Evolutionary conservation across 2,329 filamentous ascomycete species (phyloP).

Genomic region (Botryotinia narcissicola): DNA sequence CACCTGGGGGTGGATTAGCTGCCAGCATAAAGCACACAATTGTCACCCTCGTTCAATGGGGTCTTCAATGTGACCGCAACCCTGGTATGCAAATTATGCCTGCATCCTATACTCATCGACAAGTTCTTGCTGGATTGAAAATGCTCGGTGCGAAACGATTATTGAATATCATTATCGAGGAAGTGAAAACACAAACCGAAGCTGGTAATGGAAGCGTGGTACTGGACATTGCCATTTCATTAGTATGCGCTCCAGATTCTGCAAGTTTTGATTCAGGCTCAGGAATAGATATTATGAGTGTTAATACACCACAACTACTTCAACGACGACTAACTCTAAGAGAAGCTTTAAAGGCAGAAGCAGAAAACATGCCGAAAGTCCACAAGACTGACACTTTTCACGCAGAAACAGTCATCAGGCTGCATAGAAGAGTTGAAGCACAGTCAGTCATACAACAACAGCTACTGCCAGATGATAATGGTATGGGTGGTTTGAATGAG

Average conservation of each 20-base stretch:
- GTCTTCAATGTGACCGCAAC: slow-evolving; percentile 43
- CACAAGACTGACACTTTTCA: slow-evolving; percentile 32
- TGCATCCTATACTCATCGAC: slow-evolving; percentile 69
- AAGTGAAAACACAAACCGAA: slow-evolving; percentile 61
- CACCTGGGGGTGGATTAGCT: slow-evolving; percentile 54
- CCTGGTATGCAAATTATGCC: slow-evolving; percentile 55
- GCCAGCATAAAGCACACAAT: slow-evolving; percentile 60
- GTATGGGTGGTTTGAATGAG: slow-evolving; percentile 20
- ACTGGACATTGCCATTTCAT: slow-evolving; percentile 66
- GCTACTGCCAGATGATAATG: slow-evolving; percentile 20
- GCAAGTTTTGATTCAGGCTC: slow-evolving; percentile 33
- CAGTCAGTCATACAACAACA: slow-evolving; percentile 27
- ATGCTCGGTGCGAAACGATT: slow-evolving; percentile 61
- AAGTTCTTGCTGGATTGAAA: slow-evolving; percentile 59
- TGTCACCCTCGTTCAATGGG: slow-evolving; percentile 65
- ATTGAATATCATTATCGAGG: slow-evolving; percentile 62
- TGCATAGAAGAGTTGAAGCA: slow-evolving; percentile 38
- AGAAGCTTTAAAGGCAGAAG: slow-evolving; percentile 36
- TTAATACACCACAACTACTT: slow-evolving; percentile 19
- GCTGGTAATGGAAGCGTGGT: slow-evolving; percentile 57
- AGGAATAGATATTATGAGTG: slow-evolving; percentile 23
- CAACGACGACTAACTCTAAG: slow-evolving; percentile 37
- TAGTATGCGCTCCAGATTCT: slow-evolving; percentile 66
- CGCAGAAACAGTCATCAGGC: slow-evolving; percentile 35
- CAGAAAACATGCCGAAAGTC: slow-evolving; percentile 32